Base-by-base conservation (phyloP, 495 filamentous ascomycete genomes). In the Talaromyces nanjingensis region DNA sequence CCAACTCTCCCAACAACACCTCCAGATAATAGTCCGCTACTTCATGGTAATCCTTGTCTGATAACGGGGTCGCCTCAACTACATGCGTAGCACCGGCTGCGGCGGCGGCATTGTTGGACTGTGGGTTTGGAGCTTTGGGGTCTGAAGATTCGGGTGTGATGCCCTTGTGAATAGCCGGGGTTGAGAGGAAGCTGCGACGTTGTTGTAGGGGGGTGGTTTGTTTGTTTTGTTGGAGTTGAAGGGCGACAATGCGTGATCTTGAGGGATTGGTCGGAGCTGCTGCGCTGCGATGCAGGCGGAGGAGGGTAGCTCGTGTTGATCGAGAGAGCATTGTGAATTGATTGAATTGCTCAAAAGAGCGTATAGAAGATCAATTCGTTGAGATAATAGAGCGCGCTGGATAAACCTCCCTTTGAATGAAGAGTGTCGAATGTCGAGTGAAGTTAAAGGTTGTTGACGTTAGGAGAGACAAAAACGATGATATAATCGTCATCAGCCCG, bases 21-120 rank as follows among this genome's bases (percentile, higher is more conserved):
- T 85, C 76, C 59, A 86, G 76, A 67, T 79, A 84, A 54, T 73
- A 68, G 65, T 85, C 80, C 18, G 82, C 74, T 66, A 79, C 74
- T 39, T 78, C 74, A 64, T 82, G 74, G 71, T 83, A 86, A 61
- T 80, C 59, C 57, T 67, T 66, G 25, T 75, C 67, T 1, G 73
- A 72, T 65, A 81, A 70, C 11, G 77, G 67, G 12, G 77, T 73
- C 0, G 79, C 75, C 60, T 80, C 77, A 7, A 68, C 72, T 63
- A 80, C 72, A 61, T 79, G 77, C 14, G 53, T 25, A 34, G 25
- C 62, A 34, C 62, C 60, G 1, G 70, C 69, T 18, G 71, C 70
- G 31, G 73, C 75, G 39, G 74, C 75, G 24, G 73, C 66, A 31
- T 74, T 70, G 27, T 64, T 55, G 47, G 72, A 63, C 39, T 81